These are phyloP conservation scores for Papiliotrema flavescens DNA, from an alignment of 1,284 basidiomycete genomes.

Conservation along the genomic window DNA sequence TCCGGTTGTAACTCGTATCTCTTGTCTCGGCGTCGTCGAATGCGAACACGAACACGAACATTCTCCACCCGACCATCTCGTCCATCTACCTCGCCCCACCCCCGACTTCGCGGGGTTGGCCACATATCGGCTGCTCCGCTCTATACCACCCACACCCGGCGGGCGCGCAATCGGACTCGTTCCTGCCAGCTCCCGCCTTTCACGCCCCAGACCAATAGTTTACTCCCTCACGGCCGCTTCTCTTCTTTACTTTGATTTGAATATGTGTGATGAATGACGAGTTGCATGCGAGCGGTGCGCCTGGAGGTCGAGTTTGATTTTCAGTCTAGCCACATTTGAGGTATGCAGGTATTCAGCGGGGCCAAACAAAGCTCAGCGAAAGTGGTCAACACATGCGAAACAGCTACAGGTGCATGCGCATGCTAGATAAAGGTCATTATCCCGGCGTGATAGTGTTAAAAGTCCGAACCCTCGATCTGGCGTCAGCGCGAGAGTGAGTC, in stretches of 20 bases:
- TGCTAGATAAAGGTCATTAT: background rate
- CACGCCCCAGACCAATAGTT: background rate
- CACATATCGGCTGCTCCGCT: no score
- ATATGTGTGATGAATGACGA: conserved; percentile 10
- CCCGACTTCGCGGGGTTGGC: no score
- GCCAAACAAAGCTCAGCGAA: background rate
- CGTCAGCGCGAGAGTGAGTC: background rate
- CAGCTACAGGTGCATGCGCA: background rate
- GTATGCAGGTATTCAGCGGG: background rate
- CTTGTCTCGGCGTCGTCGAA: conserved; percentile 7
- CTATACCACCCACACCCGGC: no score
- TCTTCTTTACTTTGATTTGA: background rate
- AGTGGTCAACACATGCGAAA: background rate
- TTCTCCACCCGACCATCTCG: no score
- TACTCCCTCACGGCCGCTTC: background rate
- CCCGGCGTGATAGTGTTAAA: conserved; percentile 8
- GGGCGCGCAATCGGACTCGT: no score
- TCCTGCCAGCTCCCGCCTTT: background rate
- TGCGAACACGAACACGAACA: no score
- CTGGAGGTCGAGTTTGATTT: background rate
- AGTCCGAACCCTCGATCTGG: conserved; percentile 38
- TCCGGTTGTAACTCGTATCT: conserved; percentile 26
- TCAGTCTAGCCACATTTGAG: background rate
- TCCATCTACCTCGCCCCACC: no score
- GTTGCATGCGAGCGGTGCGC: background rate